These are phyloP conservation scores for Tuber melanosporum DNA, from an alignment of 495 filamentous ascomycete species.

Conservation along the genomic window DNA sequence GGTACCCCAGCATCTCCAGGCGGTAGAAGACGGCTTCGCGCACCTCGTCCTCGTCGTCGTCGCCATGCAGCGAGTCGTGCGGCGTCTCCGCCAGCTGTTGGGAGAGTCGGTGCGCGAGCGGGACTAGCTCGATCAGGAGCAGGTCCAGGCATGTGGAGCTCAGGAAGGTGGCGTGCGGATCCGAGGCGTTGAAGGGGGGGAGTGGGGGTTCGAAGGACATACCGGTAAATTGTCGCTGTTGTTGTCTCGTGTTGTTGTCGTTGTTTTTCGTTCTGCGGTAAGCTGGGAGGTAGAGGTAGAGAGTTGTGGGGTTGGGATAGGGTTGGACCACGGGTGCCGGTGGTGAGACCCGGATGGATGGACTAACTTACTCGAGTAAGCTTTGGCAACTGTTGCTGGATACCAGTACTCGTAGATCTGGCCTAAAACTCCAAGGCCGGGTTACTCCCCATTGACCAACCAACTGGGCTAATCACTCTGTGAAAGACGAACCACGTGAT, in stretches of 20 bases:
- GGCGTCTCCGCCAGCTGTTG: conserved; percentile 12
- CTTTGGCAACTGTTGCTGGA: background rate
- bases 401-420: background rate
- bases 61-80: conserved; percentile 5
- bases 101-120: conserved; percentile 78
- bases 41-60: conserved; percentile 70
- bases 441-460: background rate
- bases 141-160: conserved; percentile 80
- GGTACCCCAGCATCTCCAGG: conserved; percentile 79
- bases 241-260: background rate
- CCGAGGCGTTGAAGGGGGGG: conserved; percentile 64
- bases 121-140: conserved; percentile 91
- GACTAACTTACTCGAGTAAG: background rate
- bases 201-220: conserved; percentile 74
- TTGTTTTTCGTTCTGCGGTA: background rate
- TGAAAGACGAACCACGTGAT: background rate
- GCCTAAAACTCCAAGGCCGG: background rate
- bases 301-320: background rate
- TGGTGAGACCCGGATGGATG: background rate
- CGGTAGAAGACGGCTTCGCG: conserved; percentile 75
- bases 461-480: background rate
- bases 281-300: background rate
- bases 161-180: conserved; percentile 70
- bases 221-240: conserved; percentile 1
- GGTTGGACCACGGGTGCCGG: background rate